A percentile compares a stretch with the other conserved stretches of the same genome.
Evolutionary conservation across 2,329 filamentous ascomycete species (phyloP).

Genomic region (Periglandula ipomoeae): DNA sequence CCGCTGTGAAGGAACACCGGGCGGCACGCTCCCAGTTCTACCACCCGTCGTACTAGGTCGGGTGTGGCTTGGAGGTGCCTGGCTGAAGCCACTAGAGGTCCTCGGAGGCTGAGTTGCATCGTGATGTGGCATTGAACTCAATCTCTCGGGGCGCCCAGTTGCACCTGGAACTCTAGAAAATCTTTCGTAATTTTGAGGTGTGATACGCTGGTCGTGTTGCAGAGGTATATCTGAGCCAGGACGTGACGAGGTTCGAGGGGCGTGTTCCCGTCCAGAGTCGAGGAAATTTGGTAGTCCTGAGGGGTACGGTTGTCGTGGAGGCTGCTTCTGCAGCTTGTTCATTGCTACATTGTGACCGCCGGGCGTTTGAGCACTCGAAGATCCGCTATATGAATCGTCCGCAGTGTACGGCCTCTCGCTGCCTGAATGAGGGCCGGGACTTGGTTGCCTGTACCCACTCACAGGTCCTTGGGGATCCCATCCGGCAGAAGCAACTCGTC

Average conservation of each 20-base stretch:
- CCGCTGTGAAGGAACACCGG: slow-evolving; percentile 16
- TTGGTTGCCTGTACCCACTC: slow-evolving; percentile 32
- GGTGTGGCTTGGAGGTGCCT: slow-evolving; percentile 11
- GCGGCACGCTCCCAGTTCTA: slow-evolving; percentile 30
- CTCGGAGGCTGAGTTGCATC: slow-evolving; percentile 14
- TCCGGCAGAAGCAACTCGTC: slow-evolving; percentile 33
- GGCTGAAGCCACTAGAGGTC: slow-evolving; percentile 12
- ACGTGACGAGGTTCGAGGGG: slow-evolving; percentile 1
- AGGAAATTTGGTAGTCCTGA: neutral
- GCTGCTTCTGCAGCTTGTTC: slow-evolving; percentile 21
- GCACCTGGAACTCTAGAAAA: slow-evolving; percentile 23
- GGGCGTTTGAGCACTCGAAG: slow-evolving; percentile 19
- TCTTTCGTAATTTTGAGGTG: slow-evolving; percentile 16
- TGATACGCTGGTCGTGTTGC: slow-evolving; percentile 10
- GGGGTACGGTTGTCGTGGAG: slow-evolving; percentile 11
- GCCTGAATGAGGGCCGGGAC: slow-evolving; percentile 21
- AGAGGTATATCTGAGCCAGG: slow-evolving; percentile 13
- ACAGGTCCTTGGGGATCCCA: slow-evolving; percentile 33
- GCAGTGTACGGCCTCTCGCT: slow-evolving; percentile 12
- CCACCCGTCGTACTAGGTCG: slow-evolving; percentile 14
- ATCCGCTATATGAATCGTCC: slow-evolving; percentile 15
- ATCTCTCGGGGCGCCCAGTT: slow-evolving; percentile 21
- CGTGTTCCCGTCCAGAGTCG: neutral
- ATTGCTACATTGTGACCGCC: slow-evolving; percentile 21
- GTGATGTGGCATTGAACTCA: slow-evolving; percentile 22